phyloP scores from a whole-genome alignment of 2,329 filamentous ascomycete genomes.

The Cladophialophora immunda region DNA sequence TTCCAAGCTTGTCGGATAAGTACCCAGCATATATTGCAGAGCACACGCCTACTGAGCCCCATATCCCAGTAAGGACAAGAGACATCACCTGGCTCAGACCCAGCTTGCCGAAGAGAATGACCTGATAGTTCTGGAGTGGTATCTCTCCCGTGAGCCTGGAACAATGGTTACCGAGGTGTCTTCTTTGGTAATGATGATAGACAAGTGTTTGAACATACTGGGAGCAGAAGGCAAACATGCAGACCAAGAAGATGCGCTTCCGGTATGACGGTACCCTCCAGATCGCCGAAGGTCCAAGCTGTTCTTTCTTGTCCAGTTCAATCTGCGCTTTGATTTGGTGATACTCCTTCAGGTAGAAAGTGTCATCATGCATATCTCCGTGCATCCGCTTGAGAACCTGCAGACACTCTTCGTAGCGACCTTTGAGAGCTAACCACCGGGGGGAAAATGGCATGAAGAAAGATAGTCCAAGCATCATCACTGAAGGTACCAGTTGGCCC shows the following conservation, averaged over 20 bases:
- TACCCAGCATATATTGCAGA: slow-evolving; percentile 66
- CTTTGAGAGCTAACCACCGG: slow-evolving; percentile 7
- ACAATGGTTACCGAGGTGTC: too few species aligned
- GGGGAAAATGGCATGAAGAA: slow-evolving; percentile 15
- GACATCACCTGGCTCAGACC: slow-evolving; percentile 55
- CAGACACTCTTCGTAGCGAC: slow-evolving; percentile 13
- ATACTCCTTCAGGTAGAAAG: slow-evolving; percentile 9
- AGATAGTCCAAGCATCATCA: neutral
- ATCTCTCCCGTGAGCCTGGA: slow-evolving; percentile 64
- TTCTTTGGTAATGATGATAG: too few species aligned
- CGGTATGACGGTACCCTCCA: neutral
- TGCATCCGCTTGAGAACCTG: slow-evolving; percentile 6
- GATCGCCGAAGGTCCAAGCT: neutral
- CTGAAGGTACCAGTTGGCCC: neutral
- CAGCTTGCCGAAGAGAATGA: slow-evolving; percentile 73
- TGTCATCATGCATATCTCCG: neutral
- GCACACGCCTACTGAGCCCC: slow-evolving; percentile 90
- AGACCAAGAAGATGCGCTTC: slow-evolving; percentile 3
- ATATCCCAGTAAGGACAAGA: slow-evolving; percentile 79
- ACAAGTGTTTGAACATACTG: neutral
- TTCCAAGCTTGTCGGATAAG: slow-evolving; percentile 66
- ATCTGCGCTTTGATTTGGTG: slow-evolving; percentile 21
- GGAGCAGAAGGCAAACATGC: slow-evolving; percentile 8
- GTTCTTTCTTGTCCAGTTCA: slow-evolving; percentile 11
- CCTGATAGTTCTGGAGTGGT: slow-evolving; percentile 88